Evolutionary conservation across 2,329 filamentous ascomycete genomes (phyloP).

Genomic region (Rasamsonia emersonii): DNA sequence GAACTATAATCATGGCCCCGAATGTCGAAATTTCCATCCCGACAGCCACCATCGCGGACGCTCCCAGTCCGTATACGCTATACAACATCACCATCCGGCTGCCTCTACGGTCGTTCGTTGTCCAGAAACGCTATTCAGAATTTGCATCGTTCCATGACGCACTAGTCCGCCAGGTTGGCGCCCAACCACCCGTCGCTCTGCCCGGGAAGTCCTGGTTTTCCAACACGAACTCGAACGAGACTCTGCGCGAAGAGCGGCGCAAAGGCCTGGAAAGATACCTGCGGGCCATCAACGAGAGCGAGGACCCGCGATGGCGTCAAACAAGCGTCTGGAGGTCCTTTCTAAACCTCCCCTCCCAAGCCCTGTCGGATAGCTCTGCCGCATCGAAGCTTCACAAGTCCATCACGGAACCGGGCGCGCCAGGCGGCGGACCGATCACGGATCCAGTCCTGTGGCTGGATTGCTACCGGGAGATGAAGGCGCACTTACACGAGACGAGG

Average conservation of each 20-base stretch:
- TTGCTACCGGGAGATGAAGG: slow-evolving; percentile 51
- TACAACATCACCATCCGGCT: slow-evolving; percentile 56
- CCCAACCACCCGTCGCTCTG: slow-evolving; percentile 45
- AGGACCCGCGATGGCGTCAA: slow-evolving; percentile 51
- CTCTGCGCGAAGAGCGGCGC: slow-evolving; percentile 50
- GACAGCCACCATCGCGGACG: slow-evolving; percentile 39
- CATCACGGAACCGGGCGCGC: slow-evolving; percentile 30
- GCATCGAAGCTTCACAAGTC: slow-evolving; percentile 35
- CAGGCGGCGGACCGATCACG: slow-evolving; percentile 30
- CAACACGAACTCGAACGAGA: slow-evolving; percentile 47
- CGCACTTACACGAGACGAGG: slow-evolving; percentile 51
- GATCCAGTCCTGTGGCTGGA: slow-evolving; percentile 56
- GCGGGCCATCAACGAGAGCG: slow-evolving; percentile 46
- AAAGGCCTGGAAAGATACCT: slow-evolving; percentile 51
- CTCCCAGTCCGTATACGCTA: slow-evolving; percentile 48
- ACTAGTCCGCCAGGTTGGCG: slow-evolving; percentile 42
- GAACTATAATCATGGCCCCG: slow-evolving; percentile 28
- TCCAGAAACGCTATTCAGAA: slow-evolving; percentile 58
- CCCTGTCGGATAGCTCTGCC: slow-evolving; percentile 21
- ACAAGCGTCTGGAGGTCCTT: slow-evolving; percentile 51
- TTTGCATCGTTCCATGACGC: slow-evolving; percentile 48
- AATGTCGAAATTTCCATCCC: slow-evolving; percentile 40
- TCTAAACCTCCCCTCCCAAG: slow-evolving; percentile 44
- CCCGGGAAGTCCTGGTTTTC: slow-evolving; percentile 55
- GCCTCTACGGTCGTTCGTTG: slow-evolving; percentile 50